Conservation (phyloP, 257 asterid species). For the Sherardia arvensis region DNA sequence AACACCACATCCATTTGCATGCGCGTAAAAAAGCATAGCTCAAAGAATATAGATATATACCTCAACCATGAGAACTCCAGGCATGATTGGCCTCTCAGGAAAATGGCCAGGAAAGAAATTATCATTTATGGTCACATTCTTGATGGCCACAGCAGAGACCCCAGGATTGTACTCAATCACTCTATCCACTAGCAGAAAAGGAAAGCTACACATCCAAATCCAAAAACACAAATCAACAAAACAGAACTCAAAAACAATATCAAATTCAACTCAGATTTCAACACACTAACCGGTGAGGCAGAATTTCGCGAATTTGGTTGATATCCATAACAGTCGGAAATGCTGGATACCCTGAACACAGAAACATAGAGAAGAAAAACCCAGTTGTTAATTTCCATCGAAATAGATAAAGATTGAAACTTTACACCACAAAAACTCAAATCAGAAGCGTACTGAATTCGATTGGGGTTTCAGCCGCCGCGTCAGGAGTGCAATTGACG, state of each 20-base stretch:
- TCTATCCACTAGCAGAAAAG: slow-evolving; percentile 86
- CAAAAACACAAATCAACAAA: not conserved
- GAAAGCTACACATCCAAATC: slow-evolving; percentile 39
- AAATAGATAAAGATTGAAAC: slow-evolving; percentile 8
- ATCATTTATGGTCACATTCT: slow-evolving; percentile 87
- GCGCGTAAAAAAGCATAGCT: slow-evolving; percentile 5
- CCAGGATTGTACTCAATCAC: slow-evolving; percentile 80
- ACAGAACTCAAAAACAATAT: not conserved
- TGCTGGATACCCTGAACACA: slow-evolving; percentile 48
- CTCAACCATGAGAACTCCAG: slow-evolving; percentile 98
- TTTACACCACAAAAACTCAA: not conserved
- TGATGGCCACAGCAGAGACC: slow-evolving; percentile 80
- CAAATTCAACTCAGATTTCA: not conserved
- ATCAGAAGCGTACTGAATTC: slow-evolving; percentile 58
- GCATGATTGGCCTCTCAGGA: slow-evolving; percentile 94
- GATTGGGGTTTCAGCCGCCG: slow-evolving; percentile 49
- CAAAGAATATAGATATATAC: slow-evolving; percentile 16
- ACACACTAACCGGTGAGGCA: slow-evolving; percentile 64
- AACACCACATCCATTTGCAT: not conserved
- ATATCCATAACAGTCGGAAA: slow-evolving; percentile 77
- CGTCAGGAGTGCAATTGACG: slow-evolving; percentile 30
- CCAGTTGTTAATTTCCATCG: not conserved
- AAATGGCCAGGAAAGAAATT: slow-evolving; percentile 91
- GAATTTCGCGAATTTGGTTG: slow-evolving; percentile 74
- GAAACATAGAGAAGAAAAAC: not conserved